A percentile compares a stretch with the other conserved stretches of the same genome.
These are phyloP conservation scores for Fusarium siculi DNA, from an alignment of 2,329 filamentous ascomycete species.

Conservation along the genomic window DNA sequence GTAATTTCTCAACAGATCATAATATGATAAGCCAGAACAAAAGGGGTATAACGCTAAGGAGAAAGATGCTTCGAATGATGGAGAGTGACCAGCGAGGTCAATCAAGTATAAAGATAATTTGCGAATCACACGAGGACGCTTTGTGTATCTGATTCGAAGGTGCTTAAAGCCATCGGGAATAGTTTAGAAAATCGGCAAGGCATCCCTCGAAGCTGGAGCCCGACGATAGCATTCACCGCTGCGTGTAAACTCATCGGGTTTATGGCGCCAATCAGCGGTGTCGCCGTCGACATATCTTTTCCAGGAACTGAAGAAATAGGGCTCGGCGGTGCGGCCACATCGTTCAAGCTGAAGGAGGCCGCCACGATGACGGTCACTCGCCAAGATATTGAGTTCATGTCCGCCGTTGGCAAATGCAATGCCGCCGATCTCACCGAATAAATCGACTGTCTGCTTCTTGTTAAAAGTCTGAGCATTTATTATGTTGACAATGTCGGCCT, in stretches of 20 bases:
- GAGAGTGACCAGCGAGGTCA: conserved; percentile 7
- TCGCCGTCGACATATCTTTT: conserved; percentile 5
- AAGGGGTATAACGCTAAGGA: conserved; percentile 31
- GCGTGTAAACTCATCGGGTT: conserved; percentile 8
- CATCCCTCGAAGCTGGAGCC: conserved; percentile 28
- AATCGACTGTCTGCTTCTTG: conserved; percentile 75
- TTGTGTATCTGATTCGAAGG: neutral
- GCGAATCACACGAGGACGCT: neutral
- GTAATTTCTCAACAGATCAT: neutral
- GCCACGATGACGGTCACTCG: conserved; percentile 72
- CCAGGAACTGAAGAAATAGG: conserved; percentile 36
- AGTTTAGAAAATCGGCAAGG: conserved; percentile 28
- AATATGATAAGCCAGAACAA: conserved; percentile 22
- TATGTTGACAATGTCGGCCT: conserved; percentile 77
- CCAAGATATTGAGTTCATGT: conserved; percentile 73
- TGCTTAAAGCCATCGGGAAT: neutral
- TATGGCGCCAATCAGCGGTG: conserved; percentile 21
- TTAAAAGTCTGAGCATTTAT: conserved; percentile 74
- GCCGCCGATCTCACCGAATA: conserved; percentile 81
- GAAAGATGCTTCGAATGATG: neutral
- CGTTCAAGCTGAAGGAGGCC: conserved; percentile 72
- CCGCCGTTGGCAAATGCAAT: conserved; percentile 74
- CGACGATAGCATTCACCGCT: conserved; percentile 29
- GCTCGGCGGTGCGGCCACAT: conserved; percentile 49
- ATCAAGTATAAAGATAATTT: conserved; percentile 7